phyloP scores from a whole-genome alignment of 176 grass and related monocot genomes.

The Avena atlantica region DNA sequence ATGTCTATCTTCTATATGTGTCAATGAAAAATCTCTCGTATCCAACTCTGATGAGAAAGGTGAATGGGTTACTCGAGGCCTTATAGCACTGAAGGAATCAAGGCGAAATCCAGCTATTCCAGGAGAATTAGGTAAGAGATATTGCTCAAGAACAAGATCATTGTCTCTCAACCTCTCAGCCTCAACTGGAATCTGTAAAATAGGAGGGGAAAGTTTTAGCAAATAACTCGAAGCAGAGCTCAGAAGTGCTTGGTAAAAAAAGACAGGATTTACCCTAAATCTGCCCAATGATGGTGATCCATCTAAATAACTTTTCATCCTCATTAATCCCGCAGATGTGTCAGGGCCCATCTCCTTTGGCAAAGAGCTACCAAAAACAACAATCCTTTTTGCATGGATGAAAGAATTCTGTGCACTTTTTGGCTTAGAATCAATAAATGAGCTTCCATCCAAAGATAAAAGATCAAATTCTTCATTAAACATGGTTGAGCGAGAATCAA shows the following conservation, averaged over 20 bases:
- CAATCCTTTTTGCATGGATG: slow-evolving; percentile 92
- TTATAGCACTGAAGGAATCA: slow-evolving; percentile 88
- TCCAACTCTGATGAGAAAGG: slow-evolving; percentile 61
- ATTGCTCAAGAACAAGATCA: slow-evolving; percentile 90
- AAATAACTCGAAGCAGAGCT: slow-evolving; percentile 33
- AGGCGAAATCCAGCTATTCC: slow-evolving; percentile 92
- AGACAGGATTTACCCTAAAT: slow-evolving; percentile 75
- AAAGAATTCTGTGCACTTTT: slow-evolving; percentile 48
- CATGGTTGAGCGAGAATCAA: slow-evolving; percentile 51
- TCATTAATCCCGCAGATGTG: slow-evolving; percentile 68
- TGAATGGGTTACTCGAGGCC: slow-evolving; percentile 81
- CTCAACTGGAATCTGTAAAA: slow-evolving; percentile 79
- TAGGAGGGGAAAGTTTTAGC: slow-evolving; percentile 39
- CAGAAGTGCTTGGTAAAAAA: slow-evolving; percentile 32
- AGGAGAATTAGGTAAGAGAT: slow-evolving; percentile 76
- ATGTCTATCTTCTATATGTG: slow-evolving; percentile 73
- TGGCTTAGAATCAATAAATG: slow-evolving; percentile 53
- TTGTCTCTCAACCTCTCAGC: slow-evolving; percentile 83
- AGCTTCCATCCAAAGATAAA: slow-evolving; percentile 71
- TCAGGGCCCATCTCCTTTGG: slow-evolving; percentile 67
- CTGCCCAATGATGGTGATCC: slow-evolving; percentile 69
- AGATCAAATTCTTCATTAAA: slow-evolving; percentile 73
- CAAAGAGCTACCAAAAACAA: slow-evolving; percentile 81
- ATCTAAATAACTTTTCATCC: slow-evolving; percentile 79
- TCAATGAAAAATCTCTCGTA: slow-evolving; percentile 62